phyloP scores from a whole-genome alignment of 768 basidiomycete species.

The Pisolithus marmoratus region DNA sequence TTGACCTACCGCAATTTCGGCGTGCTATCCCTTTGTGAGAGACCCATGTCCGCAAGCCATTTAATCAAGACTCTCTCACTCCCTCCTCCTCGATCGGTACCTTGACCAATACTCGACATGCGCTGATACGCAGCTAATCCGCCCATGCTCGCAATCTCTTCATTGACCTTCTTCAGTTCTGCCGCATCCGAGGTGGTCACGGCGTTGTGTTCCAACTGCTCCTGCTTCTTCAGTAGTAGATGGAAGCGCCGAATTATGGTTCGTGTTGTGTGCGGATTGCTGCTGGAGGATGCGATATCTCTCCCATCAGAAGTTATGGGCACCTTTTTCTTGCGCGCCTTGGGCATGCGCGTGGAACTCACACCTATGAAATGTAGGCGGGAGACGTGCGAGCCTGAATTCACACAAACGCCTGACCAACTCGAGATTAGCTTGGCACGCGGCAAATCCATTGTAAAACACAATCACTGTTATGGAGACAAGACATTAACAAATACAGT shows the following conservation, averaged over 20 bases:
- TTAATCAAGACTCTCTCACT: constrained; percentile 73
- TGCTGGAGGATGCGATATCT: constrained; percentile 20
- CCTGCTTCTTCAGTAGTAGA: constrained; percentile 64
- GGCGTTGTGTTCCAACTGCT: constrained; percentile 40
- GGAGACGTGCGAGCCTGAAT: too few relatives aligned
- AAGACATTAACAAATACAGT: too few relatives aligned
- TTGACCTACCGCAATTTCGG: constrained; percentile 27
- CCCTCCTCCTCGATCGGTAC: constrained; percentile 78
- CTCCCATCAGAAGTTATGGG: constrained; percentile 34
- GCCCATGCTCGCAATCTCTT: constrained; percentile 63
- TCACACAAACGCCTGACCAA: too few relatives aligned
- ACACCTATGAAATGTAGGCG: too few relatives aligned
- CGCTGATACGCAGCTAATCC: constrained; percentile 77
- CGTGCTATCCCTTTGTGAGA: constrained; percentile 22
- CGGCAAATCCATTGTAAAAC: too few relatives aligned
- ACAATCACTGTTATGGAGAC: too few relatives aligned
- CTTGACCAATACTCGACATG: constrained; percentile 80
- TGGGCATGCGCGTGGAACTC: constrained; percentile 30
- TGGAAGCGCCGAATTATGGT: constrained; percentile 78
- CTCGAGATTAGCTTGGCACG: too few relatives aligned
- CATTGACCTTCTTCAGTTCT: constrained; percentile 48
- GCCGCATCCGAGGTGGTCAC: constrained; percentile 10
- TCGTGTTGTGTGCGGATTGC: constrained; percentile 57
- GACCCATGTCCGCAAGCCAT: constrained; percentile 62
- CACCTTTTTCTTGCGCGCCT: constrained; percentile 37